Conservation (phyloP, 495 filamentous ascomycete genomes). For the Penicillium riverlandense region DNA sequence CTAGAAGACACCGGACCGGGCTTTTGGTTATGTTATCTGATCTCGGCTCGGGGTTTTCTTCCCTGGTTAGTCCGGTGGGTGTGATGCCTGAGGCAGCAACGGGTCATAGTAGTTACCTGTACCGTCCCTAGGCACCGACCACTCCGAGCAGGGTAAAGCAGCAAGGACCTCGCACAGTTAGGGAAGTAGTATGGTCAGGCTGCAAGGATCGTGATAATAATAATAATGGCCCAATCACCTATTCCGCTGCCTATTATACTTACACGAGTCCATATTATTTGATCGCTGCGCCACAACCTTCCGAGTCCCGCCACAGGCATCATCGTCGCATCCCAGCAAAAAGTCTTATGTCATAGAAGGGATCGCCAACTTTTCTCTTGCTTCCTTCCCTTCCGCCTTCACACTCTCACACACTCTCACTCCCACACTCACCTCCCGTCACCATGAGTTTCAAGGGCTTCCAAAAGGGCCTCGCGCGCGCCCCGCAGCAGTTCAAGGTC, state of each 20-base stretch:
- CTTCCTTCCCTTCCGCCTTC: slow-evolving; percentile 3
- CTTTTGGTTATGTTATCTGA: background rate
- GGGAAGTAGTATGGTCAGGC: no score
- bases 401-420: background rate
- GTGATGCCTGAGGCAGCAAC: no score
- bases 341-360: slow-evolving; percentile 31
- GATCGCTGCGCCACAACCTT: no score
- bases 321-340: background rate
- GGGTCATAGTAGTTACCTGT: no score
- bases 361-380: background rate
- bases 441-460: slow-evolving; percentile 96
- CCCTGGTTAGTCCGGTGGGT: background rate
- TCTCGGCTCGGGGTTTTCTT: no score
- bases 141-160: no score
- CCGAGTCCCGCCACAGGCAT: slow-evolving; percentile 15
- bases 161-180: no score
- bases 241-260: no score
- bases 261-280: no score
- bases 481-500: slow-evolving; percentile 83
- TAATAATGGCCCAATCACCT: no score
- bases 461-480: slow-evolving; percentile 77
- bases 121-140: no score
- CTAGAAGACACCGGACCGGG: background rate
- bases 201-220: no score
- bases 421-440: background rate